Conservation (phyloP, 345 rosid genomes). For the Arabis alpina region DNA sequence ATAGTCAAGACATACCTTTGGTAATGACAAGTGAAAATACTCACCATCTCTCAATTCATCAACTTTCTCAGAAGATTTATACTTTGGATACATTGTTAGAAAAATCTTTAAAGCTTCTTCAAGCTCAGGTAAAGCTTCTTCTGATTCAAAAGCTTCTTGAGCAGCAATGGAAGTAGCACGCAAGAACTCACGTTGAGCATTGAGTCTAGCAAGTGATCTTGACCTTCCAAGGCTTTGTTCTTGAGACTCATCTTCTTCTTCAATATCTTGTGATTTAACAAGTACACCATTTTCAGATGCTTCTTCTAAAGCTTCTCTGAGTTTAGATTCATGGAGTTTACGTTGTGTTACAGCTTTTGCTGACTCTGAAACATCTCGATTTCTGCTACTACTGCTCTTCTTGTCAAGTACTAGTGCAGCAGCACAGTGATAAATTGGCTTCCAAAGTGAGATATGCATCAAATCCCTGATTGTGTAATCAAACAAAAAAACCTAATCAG, state of each 20-base stretch:
- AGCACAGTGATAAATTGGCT: slow-evolving; percentile 97
- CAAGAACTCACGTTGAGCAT: slow-evolving; percentile 89
- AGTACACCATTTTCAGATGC: slow-evolving; percentile 96
- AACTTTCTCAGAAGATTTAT: slow-evolving; percentile 77
- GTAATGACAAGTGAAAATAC: slow-evolving; percentile 74
- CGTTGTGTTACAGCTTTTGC: slow-evolving; percentile 51
- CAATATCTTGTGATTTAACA: slow-evolving; percentile 79
- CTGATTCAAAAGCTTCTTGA: slow-evolving; percentile 69
- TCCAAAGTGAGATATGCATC: slow-evolving; percentile 99
- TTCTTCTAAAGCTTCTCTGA: slow-evolving; percentile 92
- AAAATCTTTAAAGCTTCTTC: slow-evolving; percentile 71
- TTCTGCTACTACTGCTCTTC: slow-evolving; percentile 59
- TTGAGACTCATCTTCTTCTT: slow-evolving; percentile 59
- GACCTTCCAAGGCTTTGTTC: slow-evolving; percentile 83
- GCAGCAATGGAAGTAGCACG: slow-evolving; percentile 92
- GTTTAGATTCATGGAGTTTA: slow-evolving; percentile 78
- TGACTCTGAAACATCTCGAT: slow-evolving; percentile 52
- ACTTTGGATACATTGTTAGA: slow-evolving; percentile 88
- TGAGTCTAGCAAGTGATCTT: slow-evolving; percentile 92
- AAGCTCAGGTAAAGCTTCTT: slow-evolving; percentile 69
- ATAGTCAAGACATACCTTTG: slow-evolving; percentile 98
- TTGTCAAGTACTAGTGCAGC: slow-evolving; percentile 90
- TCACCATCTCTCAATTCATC: slow-evolving; percentile 80
- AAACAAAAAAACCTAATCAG: slow-evolving; percentile 24
- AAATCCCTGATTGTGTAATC: slow-evolving; percentile 1